A percentile compares a stretch with the other conserved stretches of the same genome.
Evolutionary conservation across 257 asterid species (phyloP).

Genomic region (Nicotiana attenuata): DNA sequence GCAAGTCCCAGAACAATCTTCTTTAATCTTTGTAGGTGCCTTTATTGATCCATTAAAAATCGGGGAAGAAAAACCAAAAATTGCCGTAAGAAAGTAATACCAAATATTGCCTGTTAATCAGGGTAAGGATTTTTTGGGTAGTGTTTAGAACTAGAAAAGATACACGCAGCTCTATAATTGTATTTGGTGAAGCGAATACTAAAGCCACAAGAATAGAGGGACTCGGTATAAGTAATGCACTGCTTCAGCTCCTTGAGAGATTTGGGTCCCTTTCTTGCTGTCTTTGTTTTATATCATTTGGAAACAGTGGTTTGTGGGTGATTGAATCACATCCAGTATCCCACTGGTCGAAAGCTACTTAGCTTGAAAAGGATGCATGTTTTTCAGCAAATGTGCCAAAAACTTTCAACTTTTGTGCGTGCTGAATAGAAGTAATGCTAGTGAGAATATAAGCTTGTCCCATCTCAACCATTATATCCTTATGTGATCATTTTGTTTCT

Average conservation of each 20-base stretch:
- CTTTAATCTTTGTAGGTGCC: background rate
- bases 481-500: background rate
- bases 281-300: background rate
- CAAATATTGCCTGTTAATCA: background rate
- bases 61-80: background rate
- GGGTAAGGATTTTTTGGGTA: background rate
- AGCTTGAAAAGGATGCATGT: background rate
- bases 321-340: constrained; percentile 1
- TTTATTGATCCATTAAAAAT: background rate
- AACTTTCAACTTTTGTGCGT: background rate
- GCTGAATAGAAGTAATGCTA: constrained; percentile 4
- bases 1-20: background rate
- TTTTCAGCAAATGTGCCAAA: background rate
- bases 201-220: background rate
- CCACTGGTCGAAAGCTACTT: background rate
- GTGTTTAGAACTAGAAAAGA: background rate
- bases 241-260: background rate
- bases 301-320: background rate
- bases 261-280: constrained; percentile 1
- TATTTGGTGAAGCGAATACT: background rate
- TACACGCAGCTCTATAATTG: background rate
- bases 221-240: background rate
- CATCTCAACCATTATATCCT: background rate
- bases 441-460: constrained; percentile 1
- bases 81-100: background rate